Percentiles rank a stretch among this genome's conserved stretches.
Evolutionary conservation across 495 filamentous ascomycete species (phyloP).

Genomic region (Aspergillus sparsus): DNA sequence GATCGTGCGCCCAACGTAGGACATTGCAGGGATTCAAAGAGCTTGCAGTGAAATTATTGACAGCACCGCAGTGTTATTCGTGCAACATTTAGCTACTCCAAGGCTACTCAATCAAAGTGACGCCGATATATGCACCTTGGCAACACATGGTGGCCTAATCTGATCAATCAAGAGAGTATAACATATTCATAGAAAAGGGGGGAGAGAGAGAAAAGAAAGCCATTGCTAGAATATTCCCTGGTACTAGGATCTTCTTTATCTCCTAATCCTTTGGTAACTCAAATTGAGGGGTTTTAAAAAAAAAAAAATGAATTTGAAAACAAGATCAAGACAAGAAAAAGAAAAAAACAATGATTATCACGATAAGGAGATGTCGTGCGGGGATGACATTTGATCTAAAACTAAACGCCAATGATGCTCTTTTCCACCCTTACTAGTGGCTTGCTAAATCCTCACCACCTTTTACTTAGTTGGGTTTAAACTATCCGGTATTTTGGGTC

Average conservation of each 20-base stretch:
- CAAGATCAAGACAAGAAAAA: conserved; percentile 10
- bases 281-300: background rate
- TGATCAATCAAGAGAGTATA: background rate
- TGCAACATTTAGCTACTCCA: background rate
- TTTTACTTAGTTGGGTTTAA: conserved; percentile 9
- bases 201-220: conserved; percentile 5
- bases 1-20: conserved; percentile 15
- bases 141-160: background rate
- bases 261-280: too few species aligned
- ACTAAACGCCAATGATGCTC: conserved; percentile 37
- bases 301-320: conserved; percentile 3
- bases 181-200: conserved; percentile 9
- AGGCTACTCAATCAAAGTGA: background rate
- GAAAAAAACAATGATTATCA: conserved; percentile 1
- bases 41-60: background rate
- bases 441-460: conserved; percentile 6
- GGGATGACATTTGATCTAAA: conserved; percentile 28
- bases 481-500: conserved; percentile 24
- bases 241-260: too few species aligned
- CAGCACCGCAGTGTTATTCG: background rate
- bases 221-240: too few species aligned
- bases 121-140: background rate
- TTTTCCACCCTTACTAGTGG: conserved; percentile 9
- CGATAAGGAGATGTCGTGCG: conserved; percentile 7
- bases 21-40: background rate